Conservation (phyloP, 306 rosid species). For the Vigna mungo region DNA sequence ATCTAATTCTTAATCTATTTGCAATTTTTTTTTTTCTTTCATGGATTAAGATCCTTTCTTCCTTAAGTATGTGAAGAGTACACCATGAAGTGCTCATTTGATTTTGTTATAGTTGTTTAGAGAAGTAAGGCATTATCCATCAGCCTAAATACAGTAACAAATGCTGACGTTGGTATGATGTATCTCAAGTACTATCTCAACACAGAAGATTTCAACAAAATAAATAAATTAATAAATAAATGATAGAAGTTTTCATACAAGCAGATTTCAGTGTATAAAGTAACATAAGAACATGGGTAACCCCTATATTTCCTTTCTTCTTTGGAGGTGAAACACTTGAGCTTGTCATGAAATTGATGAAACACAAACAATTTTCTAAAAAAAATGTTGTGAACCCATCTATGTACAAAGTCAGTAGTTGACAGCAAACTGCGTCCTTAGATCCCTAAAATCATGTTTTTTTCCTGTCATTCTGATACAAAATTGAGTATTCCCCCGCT, state of each 20-base stretch:
- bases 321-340: slow-evolving; percentile 48
- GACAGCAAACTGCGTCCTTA: slow-evolving; percentile 47
- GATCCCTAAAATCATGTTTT: slow-evolving; percentile 41
- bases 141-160: not conserved
- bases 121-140: not conserved
- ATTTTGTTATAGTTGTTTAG: too few species aligned
- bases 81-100: too few species aligned
- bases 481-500: slow-evolving; percentile 45
- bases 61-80: too few species aligned
- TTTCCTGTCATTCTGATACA: slow-evolving; percentile 55
- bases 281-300: slow-evolving; percentile 38
- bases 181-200: not conserved
- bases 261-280: slow-evolving; percentile 20
- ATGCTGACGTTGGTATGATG: not conserved
- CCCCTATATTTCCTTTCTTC: slow-evolving; percentile 46
- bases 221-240: slow-evolving; percentile 44
- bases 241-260: slow-evolving; percentile 43
- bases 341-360: slow-evolving; percentile 42
- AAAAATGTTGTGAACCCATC: slow-evolving; percentile 44
- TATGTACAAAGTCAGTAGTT: slow-evolving; percentile 54
- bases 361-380: slow-evolving; percentile 49
- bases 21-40: not conserved
- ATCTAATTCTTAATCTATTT: not conserved
- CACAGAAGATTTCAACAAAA: slow-evolving; percentile 3
- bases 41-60: not conserved